Evolutionary conservation across 2,329 filamentous ascomycete genomes (phyloP).

Genomic region (Colletotrichum sp.): DNA sequence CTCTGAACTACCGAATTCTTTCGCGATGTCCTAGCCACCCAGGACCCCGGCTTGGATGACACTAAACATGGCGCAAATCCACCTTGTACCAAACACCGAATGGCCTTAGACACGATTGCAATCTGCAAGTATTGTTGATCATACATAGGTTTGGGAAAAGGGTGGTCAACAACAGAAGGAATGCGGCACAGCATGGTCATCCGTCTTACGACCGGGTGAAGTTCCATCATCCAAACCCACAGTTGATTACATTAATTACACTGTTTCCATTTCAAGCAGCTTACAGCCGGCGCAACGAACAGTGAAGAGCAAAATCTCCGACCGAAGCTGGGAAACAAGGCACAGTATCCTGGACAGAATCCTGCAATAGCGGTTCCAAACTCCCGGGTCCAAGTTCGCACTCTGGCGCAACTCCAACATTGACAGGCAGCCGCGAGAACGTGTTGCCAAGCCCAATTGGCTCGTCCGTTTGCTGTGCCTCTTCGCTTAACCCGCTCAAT

Average conservation of each 20-base stretch:
- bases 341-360: background rate
- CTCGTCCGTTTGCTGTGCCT: background rate
- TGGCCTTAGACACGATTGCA: background rate
- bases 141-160: background rate
- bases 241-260: background rate
- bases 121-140: background rate
- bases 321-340: background rate
- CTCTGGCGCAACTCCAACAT: background rate
- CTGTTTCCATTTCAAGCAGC: conserved; percentile 2
- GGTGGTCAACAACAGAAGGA: background rate
- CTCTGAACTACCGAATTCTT: background rate
- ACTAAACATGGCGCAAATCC: background rate
- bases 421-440: background rate
- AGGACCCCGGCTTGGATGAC: background rate
- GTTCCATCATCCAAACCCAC: background rate
- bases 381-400: conserved; percentile 3
- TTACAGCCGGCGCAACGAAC: background rate
- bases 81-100: background rate
- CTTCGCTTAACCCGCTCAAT: background rate
- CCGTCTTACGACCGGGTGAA: background rate
- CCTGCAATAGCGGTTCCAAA: conserved; percentile 13
- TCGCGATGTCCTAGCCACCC: background rate
- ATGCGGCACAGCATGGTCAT: background rate
- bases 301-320: conserved; percentile 7
- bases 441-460: background rate